A percentile compares a stretch with the other conserved stretches of the same genome.
Evolutionary conservation across 2,329 filamentous ascomycete genomes (phyloP).

Genomic region (Alternaria postmessia): DNA sequence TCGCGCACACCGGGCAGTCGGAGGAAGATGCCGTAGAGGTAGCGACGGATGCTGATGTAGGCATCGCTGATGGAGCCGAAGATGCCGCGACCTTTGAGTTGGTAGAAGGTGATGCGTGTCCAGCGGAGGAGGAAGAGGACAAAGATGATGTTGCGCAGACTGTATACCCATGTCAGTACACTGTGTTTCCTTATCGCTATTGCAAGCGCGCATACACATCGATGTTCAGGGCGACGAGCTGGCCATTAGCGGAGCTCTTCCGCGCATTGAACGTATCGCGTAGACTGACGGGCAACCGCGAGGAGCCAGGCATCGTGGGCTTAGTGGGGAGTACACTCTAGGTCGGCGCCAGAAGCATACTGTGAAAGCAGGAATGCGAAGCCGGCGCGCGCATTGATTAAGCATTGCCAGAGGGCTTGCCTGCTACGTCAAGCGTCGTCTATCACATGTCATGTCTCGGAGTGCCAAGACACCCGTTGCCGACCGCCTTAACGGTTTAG

Average conservation of each 20-base stretch:
- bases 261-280: conserved; percentile 72
- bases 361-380: conserved; percentile 4
- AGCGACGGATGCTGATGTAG: conserved; percentile 75
- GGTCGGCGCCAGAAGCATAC: neutral
- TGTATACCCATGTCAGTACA: conserved; percentile 2
- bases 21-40: conserved; percentile 85
- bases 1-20: conserved; percentile 84
- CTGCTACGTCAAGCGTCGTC: conserved; percentile 9
- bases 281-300: conserved; percentile 74
- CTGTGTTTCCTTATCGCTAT: neutral
- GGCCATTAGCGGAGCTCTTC: conserved; percentile 63
- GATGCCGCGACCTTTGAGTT: conserved; percentile 87
- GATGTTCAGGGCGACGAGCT: conserved; percentile 67
- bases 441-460: conserved; percentile 7
- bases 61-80: conserved; percentile 79
- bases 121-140: conserved; percentile 86
- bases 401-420: conserved; percentile 10
- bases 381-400: conserved; percentile 4
- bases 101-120: conserved; percentile 80
- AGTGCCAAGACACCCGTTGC: conserved; percentile 9
- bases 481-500: neutral
- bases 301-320: conserved; percentile 62
- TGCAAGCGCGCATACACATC: conserved; percentile 66
- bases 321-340: neutral
- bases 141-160: conserved; percentile 87